Conservation (phyloP, 2,329 filamentous ascomycete genomes). For the Fusarium annulatum region DNA sequence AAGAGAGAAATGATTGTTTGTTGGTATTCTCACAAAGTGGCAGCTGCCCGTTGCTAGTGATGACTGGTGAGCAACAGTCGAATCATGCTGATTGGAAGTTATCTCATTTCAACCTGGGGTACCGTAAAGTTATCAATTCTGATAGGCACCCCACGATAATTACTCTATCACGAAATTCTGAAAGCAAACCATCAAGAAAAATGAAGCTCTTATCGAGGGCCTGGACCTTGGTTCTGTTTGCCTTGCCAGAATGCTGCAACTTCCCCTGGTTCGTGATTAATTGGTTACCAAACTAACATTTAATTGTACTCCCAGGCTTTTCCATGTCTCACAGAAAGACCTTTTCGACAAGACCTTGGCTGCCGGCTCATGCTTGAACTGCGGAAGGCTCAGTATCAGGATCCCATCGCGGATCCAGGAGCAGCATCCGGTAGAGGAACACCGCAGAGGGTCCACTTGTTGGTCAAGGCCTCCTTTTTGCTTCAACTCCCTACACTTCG, state of each 20-base stretch:
- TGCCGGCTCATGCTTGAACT: background rate
- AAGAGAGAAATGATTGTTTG: background rate
- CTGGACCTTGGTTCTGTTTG: slow-evolving; percentile 1
- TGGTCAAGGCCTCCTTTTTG: slow-evolving; percentile 21
- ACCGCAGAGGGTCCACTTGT: slow-evolving; percentile 30
- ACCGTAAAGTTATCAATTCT: too few species aligned
- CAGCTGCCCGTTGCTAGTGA: background rate
- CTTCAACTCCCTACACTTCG: slow-evolving; percentile 11
- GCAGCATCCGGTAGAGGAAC: slow-evolving; percentile 32
- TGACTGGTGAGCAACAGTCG: background rate
- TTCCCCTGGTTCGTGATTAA: slow-evolving; percentile 15
- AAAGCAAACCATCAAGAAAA: background rate
- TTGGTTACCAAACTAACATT: slow-evolving; percentile 42
- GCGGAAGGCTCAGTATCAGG: slow-evolving; percentile 1
- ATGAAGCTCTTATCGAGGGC: background rate
- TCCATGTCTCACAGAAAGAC: slow-evolving; percentile 30
- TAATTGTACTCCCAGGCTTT: slow-evolving; percentile 27
- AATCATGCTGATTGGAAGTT: background rate
- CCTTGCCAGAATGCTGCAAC: background rate
- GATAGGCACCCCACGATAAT: background rate
- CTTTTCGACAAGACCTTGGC: slow-evolving; percentile 1
- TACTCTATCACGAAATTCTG: background rate
- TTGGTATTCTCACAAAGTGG: background rate
- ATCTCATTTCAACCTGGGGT: background rate
- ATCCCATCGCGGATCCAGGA: slow-evolving; percentile 30